Conservation (phyloP, 805 yeast genomes). For the Ogataea angusta region DNA sequence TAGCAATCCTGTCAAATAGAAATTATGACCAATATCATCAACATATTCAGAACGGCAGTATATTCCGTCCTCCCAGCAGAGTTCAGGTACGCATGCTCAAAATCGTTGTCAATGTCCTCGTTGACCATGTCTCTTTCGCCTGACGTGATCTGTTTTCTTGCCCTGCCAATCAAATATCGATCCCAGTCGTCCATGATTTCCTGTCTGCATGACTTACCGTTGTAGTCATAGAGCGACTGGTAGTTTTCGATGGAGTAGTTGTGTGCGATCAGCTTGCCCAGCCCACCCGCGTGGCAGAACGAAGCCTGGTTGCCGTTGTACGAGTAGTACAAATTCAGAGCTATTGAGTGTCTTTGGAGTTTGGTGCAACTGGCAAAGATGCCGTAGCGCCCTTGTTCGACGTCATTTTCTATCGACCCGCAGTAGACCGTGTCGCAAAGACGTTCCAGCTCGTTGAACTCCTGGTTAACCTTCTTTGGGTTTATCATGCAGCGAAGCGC, state of each 20-base stretch:
- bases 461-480: constrained; percentile 14
- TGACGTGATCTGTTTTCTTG: constrained; percentile 9
- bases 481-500: constrained; percentile 37
- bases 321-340: constrained; percentile 36
- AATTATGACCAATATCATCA: not conserved
- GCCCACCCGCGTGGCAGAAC: constrained; percentile 18
- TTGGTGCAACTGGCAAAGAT: constrained; percentile 38
- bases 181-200: constrained; percentile 27
- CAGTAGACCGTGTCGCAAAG: constrained; percentile 41
- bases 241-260: constrained; percentile 14
- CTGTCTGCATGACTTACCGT: constrained; percentile 24
- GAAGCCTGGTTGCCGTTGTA: constrained; percentile 16
- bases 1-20: constrained; percentile 5
- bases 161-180: constrained; percentile 21
- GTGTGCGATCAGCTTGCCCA: constrained; percentile 15
- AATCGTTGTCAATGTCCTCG: constrained; percentile 16
- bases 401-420: constrained; percentile 35
- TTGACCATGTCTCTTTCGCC: constrained; percentile 15
- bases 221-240: constrained; percentile 18
- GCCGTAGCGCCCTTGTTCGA: constrained; percentile 40
- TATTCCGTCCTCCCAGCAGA: not conserved
- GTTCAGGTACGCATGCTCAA: not conserved
- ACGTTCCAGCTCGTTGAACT: constrained; percentile 22
- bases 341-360: constrained; percentile 39
- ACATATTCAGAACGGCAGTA: constrained; percentile 1